phyloP scores from a whole-genome alignment of 805 yeast species.

The Metschnikowia lunata region DNA sequence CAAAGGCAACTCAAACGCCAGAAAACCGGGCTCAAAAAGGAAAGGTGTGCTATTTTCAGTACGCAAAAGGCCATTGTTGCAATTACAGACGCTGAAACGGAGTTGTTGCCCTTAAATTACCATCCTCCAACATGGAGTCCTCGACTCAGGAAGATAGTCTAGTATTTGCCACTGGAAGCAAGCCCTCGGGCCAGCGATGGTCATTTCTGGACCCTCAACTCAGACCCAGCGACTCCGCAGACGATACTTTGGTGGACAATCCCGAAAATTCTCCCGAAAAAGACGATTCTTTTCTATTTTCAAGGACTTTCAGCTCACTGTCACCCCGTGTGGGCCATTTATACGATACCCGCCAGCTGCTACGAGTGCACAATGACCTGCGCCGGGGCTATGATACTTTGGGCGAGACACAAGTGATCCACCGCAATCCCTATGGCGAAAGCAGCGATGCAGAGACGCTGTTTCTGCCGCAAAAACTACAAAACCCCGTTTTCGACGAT shows the following conservation, averaged over 20 bases:
- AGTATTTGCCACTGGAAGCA: conserved; percentile 24
- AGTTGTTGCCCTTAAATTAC: no score
- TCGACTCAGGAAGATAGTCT: conserved; percentile 25
- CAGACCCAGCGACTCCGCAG: neutral
- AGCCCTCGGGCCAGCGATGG: conserved; percentile 3
- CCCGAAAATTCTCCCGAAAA: conserved; percentile 4
- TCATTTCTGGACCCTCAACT: conserved; percentile 7
- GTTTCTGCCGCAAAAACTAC: neutral
- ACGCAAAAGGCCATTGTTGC: no score
- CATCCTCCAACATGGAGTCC: conserved; percentile 2
- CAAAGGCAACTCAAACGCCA: no score
- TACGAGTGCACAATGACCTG: neutral
- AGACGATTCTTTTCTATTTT: conserved; percentile 9
- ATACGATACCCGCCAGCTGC: neutral
- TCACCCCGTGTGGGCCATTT: neutral
- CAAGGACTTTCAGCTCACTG: neutral
- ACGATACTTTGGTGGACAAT: conserved; percentile 8
- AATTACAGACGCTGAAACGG: no score
- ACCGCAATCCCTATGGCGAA: neutral
- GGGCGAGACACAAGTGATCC: conserved; percentile 9
- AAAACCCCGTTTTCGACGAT: conserved; percentile 5
- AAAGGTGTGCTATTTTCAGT: no score
- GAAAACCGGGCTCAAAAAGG: no score
- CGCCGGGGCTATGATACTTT: conserved; percentile 5
- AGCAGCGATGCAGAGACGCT: conserved; percentile 2